These are phyloP conservation scores for Aspergillus flavus DNA, from an alignment of 2,329 filamentous ascomycete species.

Conservation along the genomic window DNA sequence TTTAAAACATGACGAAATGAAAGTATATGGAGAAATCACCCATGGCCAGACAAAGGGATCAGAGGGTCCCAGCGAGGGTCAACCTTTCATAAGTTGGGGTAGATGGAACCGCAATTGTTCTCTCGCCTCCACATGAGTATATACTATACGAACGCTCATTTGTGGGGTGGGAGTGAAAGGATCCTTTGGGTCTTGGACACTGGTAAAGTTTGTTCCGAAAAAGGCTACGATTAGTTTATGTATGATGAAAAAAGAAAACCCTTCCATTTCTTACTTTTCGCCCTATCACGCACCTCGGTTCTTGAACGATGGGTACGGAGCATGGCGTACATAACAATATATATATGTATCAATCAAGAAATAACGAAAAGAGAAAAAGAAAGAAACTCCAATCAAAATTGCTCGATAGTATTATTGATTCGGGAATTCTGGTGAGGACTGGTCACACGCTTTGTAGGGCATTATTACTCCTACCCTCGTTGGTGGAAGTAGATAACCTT, in stretches of 20 bases:
- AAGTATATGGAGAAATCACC: background rate
- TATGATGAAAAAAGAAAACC: no score
- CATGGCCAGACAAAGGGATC: background rate
- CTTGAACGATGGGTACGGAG: no score
- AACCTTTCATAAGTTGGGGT: background rate
- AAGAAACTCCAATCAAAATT: background rate
- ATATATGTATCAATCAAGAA: no score
- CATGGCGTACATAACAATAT: no score
- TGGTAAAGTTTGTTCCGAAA: background rate
- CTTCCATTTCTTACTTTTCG: no score
- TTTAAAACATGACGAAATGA: constrained; percentile 4
- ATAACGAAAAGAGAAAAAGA: background rate
- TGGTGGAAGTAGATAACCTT: background rate
- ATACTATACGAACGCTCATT: background rate
- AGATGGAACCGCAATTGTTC: background rate
- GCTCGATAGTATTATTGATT: no score
- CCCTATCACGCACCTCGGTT: no score
- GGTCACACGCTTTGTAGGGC: background rate
- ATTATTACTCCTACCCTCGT: background rate
- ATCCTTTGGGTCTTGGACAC: background rate
- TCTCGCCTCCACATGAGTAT: background rate
- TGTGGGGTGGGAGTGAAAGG: background rate
- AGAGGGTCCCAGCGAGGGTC: background rate
- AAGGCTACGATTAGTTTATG: background rate
- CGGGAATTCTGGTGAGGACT: no score